These are phyloP conservation scores for Penicillium sp. DNA, from an alignment of 2,329 filamentous ascomycete genomes.

Conservation along the genomic window DNA sequence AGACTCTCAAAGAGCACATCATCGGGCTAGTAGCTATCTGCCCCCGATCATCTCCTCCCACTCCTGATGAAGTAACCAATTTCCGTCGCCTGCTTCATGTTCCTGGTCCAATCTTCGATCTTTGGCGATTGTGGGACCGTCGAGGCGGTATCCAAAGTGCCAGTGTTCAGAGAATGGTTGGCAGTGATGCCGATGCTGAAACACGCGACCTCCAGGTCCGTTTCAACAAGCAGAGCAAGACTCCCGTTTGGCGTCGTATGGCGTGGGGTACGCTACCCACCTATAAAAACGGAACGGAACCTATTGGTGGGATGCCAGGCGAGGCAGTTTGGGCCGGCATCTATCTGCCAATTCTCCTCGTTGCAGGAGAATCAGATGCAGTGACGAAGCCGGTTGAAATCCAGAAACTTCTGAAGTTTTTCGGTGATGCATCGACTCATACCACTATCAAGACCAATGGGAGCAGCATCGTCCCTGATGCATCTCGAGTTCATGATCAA, in stretches of 20 bases:
- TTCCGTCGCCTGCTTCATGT: conserved; percentile 59
- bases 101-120: conserved; percentile 62
- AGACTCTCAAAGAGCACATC: conserved; percentile 57
- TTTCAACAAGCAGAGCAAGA: conserved; percentile 73
- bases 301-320: conserved; percentile 62
- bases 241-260: conserved; percentile 77
- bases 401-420: conserved; percentile 55
- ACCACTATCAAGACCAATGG: conserved; percentile 23
- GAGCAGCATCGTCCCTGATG: conserved; percentile 28
- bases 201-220: conserved; percentile 41
- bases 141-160: conserved; percentile 69
- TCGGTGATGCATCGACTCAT: conserved; percentile 28
- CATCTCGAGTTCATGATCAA: conserved; percentile 28
- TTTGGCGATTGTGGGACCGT: conserved; percentile 72
- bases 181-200: conserved; percentile 37
- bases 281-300: conserved; percentile 45
- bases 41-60: conserved; percentile 62
- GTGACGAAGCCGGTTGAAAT: conserved; percentile 69
- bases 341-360: conserved; percentile 66
- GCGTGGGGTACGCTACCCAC: conserved; percentile 63
- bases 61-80: conserved; percentile 47
- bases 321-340: conserved; percentile 66
- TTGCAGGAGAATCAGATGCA: conserved; percentile 70
- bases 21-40: conserved; percentile 75
- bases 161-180: conserved; percentile 70